phyloP scores from a whole-genome alignment of 1,284 basidiomycete genomes.

The Cutaneotrichosporon dermatis region DNA sequence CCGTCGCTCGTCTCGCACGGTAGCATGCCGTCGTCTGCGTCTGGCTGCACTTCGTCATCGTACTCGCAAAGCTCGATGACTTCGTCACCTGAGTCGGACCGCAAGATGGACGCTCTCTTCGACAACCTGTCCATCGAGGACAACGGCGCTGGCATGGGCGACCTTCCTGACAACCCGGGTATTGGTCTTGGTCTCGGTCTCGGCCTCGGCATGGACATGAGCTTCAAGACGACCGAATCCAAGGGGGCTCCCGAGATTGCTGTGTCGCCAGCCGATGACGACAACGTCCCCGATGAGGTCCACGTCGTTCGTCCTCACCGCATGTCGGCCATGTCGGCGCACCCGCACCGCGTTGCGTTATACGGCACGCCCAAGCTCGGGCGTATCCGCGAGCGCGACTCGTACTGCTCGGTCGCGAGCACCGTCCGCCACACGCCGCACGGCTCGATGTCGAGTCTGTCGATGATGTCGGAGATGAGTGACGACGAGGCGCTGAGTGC shows the following conservation, averaged over 20 bases:
- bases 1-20: slow-evolving; percentile 37
- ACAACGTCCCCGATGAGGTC: neutral
- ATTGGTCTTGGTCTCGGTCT: slow-evolving; percentile 25
- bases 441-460: slow-evolving; percentile 4
- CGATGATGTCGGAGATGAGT: slow-evolving; percentile 29
- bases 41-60: slow-evolving; percentile 10
- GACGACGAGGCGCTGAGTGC: slow-evolving; percentile 43
- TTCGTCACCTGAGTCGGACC: slow-evolving; percentile 36
- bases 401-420: slow-evolving; percentile 2
- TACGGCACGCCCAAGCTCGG: slow-evolving; percentile 26
- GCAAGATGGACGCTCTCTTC: slow-evolving; percentile 36
- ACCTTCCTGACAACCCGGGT: slow-evolving; percentile 18
- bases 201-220: neutral
- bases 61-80: slow-evolving; percentile 16
- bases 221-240: neutral
- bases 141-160: neutral
- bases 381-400: slow-evolving; percentile 1
- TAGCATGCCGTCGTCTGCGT: slow-evolving; percentile 32
- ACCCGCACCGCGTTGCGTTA: slow-evolving; percentile 40
- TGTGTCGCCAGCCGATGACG: neutral
- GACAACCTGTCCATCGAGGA: slow-evolving; percentile 22
- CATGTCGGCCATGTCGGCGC: slow-evolving; percentile 25
- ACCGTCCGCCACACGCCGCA: slow-evolving; percentile 8
- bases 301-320: slow-evolving; percentile 6
- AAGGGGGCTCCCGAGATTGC: neutral